Percentiles rank a stretch among this genome's conserved stretches.
Evolutionary conservation across 306 rosid species (phyloP).

Genomic region (Prunus mume): DNA sequence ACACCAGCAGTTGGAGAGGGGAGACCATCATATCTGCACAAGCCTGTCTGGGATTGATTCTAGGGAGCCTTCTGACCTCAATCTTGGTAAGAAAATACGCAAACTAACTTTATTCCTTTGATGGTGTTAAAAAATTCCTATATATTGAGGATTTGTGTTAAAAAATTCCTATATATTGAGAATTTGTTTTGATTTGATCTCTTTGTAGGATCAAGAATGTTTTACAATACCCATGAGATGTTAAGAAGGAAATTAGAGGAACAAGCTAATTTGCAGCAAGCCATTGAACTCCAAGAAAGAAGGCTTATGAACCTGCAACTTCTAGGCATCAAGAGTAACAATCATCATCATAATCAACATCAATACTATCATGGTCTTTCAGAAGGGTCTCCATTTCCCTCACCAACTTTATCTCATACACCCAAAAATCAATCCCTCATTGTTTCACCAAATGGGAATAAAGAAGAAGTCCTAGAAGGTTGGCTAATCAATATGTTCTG

Average conservation of each 20-base stretch:
- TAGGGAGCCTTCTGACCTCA: conserved; percentile 34
- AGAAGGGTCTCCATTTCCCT: conserved; percentile 46
- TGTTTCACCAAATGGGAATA: conserved; percentile 38
- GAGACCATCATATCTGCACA: conserved; percentile 38
- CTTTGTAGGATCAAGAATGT: conserved; percentile 64
- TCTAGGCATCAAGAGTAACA: conserved; percentile 59
- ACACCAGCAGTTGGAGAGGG: conserved; percentile 42
- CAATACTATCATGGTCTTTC: conserved; percentile 55
- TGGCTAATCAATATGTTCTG: conserved; percentile 16
- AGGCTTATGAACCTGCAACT: conserved; percentile 76
- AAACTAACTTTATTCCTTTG: not conserved
- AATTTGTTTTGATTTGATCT: not conserved
- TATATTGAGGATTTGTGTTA: not conserved
- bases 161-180: not conserved
- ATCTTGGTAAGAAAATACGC: conserved; percentile 26
- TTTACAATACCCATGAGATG: conserved; percentile 64
- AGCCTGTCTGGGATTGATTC: conserved; percentile 39
- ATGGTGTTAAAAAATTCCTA: not conserved
- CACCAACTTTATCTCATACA: conserved; percentile 35
- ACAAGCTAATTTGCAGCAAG: conserved; percentile 76
- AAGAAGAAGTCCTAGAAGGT: conserved; percentile 54
- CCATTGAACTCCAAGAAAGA: conserved; percentile 72
- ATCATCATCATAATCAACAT: conserved; percentile 24
- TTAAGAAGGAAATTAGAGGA: conserved; percentile 68
- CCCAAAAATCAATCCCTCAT: conserved; percentile 36